phyloP scores from a whole-genome alignment of 2,329 filamentous ascomycete species.

The Claviceps humidiphila region DNA sequence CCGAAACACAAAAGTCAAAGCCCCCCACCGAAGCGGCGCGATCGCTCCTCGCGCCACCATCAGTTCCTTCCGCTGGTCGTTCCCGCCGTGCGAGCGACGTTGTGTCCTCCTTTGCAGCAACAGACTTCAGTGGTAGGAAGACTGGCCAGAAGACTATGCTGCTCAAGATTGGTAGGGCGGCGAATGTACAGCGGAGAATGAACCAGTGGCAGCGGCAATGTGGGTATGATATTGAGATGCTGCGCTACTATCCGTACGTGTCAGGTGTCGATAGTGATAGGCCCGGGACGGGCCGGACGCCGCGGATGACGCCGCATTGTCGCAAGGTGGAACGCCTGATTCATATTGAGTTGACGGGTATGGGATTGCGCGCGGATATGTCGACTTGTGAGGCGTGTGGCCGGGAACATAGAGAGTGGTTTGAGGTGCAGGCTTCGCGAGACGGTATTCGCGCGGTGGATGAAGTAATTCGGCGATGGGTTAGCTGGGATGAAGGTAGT shows the following conservation, averaged over 20 bases:
- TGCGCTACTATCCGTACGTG: conserved; percentile 84
- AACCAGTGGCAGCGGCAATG: conserved; percentile 93
- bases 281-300: conserved; percentile 17
- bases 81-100: conserved; percentile 41
- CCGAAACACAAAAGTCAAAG: conserved; percentile 37
- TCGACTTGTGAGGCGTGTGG: conserved; percentile 64
- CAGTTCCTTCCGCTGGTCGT: conserved; percentile 18
- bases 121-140: conserved; percentile 11
- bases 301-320: conserved; percentile 68
- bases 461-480: conserved; percentile 69
- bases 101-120: conserved; percentile 33
- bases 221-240: conserved; percentile 72
- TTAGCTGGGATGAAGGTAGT: conserved; percentile 60
- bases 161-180: conserved; percentile 52
- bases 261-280: conserved; percentile 24
- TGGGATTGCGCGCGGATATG: conserved; percentile 40
- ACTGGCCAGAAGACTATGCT: conserved; percentile 45
- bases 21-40: conserved; percentile 46
- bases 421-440: conserved; percentile 67
- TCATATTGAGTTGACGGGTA: conserved; percentile 69
- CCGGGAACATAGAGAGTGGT: conserved; percentile 86
- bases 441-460: conserved; percentile 54
- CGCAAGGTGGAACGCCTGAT: conserved; percentile 82
- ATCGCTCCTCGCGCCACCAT: conserved; percentile 41
- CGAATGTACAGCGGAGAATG: conserved; percentile 81